Percentiles rank a stretch among this genome's conserved stretches.
phyloP scores from a whole-genome alignment of 2,329 filamentous ascomycete genomes.

The Bimuria novae-zelandiae region DNA sequence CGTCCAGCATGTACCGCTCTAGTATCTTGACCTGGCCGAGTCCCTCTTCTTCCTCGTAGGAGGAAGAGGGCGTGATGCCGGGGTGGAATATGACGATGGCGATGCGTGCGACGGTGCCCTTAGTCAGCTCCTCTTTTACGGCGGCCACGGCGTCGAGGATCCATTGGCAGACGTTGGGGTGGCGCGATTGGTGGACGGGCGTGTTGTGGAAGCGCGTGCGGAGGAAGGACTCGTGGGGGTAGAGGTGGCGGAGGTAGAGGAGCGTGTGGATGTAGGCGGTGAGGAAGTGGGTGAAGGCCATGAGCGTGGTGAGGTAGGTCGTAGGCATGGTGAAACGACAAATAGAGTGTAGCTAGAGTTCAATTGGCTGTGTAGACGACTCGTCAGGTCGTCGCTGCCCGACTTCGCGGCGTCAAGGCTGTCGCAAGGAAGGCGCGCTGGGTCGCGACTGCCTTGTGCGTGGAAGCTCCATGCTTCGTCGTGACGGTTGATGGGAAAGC shows the following conservation, averaged over 20 bases:
- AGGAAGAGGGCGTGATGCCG: conserved; percentile 7
- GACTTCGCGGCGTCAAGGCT: not conserved
- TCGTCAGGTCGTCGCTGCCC: not conserved
- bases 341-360: too few species aligned
- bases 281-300: conserved; percentile 77
- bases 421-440: not conserved
- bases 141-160: conserved; percentile 79
- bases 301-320: conserved; percentile 58
- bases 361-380: too few species aligned
- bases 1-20: conserved; percentile 65
- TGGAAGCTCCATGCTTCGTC: not conserved
- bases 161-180: conserved; percentile 85
- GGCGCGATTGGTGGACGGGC: conserved; percentile 81
- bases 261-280: conserved; percentile 84
- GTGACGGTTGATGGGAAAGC: not conserved
- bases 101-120: conserved; percentile 58
- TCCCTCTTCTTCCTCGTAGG: not conserved
- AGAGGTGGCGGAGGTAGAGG: conserved; percentile 79
- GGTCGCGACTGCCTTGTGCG: not conserved
- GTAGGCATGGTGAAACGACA: too few species aligned
- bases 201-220: conserved; percentile 81
- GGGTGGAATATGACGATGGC: conserved; percentile 62
- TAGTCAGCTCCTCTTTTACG: conserved; percentile 69
- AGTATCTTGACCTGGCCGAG: conserved; percentile 53
- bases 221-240: conserved; percentile 77